A percentile compares a stretch with the other conserved stretches of the same genome.
Evolutionary conservation across 805 yeast genomes (phyloP).

Genomic region (Barnettozyma sp.): DNA sequence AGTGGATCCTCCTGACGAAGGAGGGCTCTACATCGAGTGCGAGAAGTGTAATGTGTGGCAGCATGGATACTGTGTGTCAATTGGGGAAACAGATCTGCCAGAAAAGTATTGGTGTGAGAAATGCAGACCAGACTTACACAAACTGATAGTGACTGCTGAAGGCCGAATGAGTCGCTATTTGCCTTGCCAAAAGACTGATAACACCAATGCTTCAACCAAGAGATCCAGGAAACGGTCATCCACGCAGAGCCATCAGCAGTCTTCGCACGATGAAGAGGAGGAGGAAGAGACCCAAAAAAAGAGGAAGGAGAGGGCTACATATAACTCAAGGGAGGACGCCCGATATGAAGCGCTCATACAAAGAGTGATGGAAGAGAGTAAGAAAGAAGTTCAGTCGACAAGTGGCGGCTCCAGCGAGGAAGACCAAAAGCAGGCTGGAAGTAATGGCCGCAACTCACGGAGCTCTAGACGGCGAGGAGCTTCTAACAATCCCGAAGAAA

Average conservation of each 20-base stretch:
- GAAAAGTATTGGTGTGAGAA: conserved; percentile 93
- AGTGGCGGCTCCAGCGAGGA: not conserved
- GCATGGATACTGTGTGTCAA: conserved; percentile 93
- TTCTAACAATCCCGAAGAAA: conserved; percentile 2
- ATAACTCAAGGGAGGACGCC: conserved; percentile 36
- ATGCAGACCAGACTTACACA: conserved; percentile 82
- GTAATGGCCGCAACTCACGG: conserved; percentile 6
- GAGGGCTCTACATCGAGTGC: conserved; percentile 74
- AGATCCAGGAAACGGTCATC: conserved; percentile 24
- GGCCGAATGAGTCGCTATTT: conserved; percentile 43
- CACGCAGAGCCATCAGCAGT: conserved; percentile 3
- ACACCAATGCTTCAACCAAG: not conserved
- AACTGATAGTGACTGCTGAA: conserved; percentile 39
- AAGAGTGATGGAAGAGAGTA: conserved; percentile 35
- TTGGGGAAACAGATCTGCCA: conserved; percentile 56
- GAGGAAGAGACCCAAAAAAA: conserved; percentile 12
- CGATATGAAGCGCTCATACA: conserved; percentile 36
- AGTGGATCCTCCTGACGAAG: conserved; percentile 37
- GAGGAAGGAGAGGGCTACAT: conserved; percentile 33
- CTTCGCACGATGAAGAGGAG: conserved; percentile 12
- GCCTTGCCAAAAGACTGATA: conserved; percentile 34
- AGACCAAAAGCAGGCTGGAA: conserved; percentile 8
- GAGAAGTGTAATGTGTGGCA: conserved; percentile 96
- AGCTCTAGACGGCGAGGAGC: conserved; percentile 10
- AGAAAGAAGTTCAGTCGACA: conserved; percentile 28